Base-by-base conservation (phyloP, 805 yeast species). In the Candida andamanensis region DNA sequence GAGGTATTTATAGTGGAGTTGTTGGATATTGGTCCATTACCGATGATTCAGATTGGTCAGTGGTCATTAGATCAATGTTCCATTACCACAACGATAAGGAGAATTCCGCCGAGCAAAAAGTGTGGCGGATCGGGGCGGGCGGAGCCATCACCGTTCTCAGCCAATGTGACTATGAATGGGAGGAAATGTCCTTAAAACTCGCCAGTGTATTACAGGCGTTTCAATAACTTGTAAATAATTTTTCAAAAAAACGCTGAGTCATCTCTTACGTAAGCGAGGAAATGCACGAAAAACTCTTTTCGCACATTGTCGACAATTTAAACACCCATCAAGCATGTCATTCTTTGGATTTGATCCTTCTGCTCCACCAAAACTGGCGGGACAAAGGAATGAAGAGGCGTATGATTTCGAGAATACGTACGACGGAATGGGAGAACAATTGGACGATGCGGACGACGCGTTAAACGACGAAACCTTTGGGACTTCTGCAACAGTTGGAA, bases 51-150 rank as follows among this genome's bases (percentile, higher is more conserved):
- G 98, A 92, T 52, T 92, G 97, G 97, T 85, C 95, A 43, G 99
- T 92, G 5, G 76, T 87, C 25, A 92, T 92, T 36, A 69, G 99
- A 26, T 85, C 95, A 2, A 67, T 86, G 32, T 86, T 76, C 53
- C 73, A 74, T 36, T 84, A 85, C 52, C 49, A 60, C 15, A 60
- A 69, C 22, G 86, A 79, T 44, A 32, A 38, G 7, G 54, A 47
- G 12, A 53, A 62, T 29, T 40, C 33, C n/a, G 35, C 25, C 4
- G 30, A 20, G 9, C 32, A 30, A 15, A 49, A 53, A 6, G 49
- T 60, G 5, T 92, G 95, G 95, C 67, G 86, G 40, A 75, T 90
- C 33, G 99, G 99, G 1, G 98, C 98, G 6, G 99, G 99, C 11
- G 99, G 99, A 4, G 99, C 97, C 12, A 78, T 92, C 27, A 92